Conservation (phyloP, 345 rosid species). For the Sisymbrium irio region DNA sequence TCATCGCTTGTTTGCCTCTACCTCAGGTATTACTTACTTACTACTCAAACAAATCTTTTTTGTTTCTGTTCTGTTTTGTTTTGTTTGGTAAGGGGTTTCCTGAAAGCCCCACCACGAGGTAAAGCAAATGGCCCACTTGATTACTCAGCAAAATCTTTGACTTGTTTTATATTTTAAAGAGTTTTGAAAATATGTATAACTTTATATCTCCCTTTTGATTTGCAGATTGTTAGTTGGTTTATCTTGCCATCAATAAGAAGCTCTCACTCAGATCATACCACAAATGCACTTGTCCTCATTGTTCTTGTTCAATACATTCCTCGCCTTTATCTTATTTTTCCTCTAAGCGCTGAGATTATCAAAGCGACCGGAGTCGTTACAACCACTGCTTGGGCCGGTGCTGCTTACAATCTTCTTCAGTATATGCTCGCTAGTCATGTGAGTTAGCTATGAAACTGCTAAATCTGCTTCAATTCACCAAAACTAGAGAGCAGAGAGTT, state of each 20-base stretch:
- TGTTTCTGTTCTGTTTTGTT: neutral
- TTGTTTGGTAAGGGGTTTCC: neutral
- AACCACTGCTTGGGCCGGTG: conserved; percentile 94
- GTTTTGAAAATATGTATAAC: neutral
- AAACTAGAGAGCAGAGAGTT: neutral
- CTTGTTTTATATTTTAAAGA: neutral
- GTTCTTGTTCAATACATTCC: conserved; percentile 84
- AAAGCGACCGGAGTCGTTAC: conserved; percentile 81
- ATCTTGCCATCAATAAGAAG: conserved; percentile 64
- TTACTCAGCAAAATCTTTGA: neutral
- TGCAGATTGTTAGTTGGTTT: conserved; percentile 86
- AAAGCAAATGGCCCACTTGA: conserved; percentile 7
- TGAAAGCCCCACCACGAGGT: neutral
- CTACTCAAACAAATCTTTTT: neutral
- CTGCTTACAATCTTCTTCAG: conserved; percentile 78
- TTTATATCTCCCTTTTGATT: conserved; percentile 2
- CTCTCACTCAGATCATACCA: conserved; percentile 61
- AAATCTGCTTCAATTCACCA: neutral
- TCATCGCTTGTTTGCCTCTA: conserved; percentile 72
- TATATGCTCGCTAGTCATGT: conserved; percentile 96
- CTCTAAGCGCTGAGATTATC: conserved; percentile 63
- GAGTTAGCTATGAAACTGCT: conserved; percentile 17
- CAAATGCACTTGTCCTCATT: conserved; percentile 70
- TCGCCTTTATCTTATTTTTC: conserved; percentile 68
- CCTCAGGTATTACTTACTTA: conserved; percentile 52